A percentile compares a stretch with the other conserved stretches of the same genome.
These are phyloP conservation scores for Backusella tuberculispora DNA, from an alignment of 192 early-diverging fungal genomes.

Conservation along the genomic window DNA sequence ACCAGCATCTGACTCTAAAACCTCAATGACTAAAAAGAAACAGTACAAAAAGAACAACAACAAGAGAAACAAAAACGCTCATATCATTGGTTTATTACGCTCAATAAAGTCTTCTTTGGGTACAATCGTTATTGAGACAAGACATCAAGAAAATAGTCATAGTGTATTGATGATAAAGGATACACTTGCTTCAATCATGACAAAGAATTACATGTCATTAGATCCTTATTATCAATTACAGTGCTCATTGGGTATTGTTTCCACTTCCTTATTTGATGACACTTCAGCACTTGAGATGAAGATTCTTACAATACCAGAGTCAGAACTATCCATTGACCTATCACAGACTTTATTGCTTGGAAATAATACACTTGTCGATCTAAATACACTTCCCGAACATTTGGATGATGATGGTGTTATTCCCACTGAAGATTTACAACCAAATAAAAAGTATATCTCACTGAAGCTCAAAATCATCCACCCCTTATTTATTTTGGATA, in stretches of 20 bases:
- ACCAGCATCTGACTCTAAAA: background rate
- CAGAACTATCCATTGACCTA: background rate
- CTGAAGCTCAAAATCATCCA: background rate
- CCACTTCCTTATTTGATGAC: background rate
- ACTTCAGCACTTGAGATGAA: background rate
- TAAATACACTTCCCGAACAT: background rate
- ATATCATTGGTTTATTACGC: background rate
- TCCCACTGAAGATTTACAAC: background rate
- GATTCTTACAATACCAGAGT: background rate
- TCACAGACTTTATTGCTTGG: background rate
- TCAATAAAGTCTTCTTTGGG: background rate
- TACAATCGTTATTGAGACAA: background rate
- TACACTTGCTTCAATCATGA: background rate
- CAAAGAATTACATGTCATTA: background rate
- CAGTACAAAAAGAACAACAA: background rate
- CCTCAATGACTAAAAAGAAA: background rate
- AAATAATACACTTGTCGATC: background rate
- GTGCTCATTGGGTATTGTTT: background rate
- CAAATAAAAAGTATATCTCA: constrained; percentile 6
- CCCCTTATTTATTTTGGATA: background rate
- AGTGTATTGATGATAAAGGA: background rate
- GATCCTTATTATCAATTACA: constrained; percentile 17
- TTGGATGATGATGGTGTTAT: background rate
- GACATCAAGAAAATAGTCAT: background rate
- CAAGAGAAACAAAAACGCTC: background rate